Base-by-base conservation (phyloP, 1,284 basidiomycete genomes). In the Farysia itapuensis region DNA sequence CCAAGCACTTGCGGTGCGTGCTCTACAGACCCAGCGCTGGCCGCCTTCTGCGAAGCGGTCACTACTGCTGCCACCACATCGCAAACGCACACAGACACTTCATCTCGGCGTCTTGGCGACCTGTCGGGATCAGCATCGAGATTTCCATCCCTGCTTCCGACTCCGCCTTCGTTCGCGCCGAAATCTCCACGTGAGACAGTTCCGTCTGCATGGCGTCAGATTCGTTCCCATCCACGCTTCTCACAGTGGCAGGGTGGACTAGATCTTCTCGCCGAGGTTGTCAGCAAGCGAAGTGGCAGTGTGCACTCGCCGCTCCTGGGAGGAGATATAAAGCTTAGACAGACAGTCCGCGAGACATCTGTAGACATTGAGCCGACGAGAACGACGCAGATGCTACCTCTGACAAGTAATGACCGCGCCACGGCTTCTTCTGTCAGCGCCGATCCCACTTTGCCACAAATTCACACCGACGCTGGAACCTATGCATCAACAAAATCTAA, bases 211-310 rank as follows among this genome's bases (percentile, higher is more conserved):
- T 75, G 67, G 48, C 46, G 49, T 20, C 61, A 67, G 36, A 67
- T 75, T 9, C 70, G 71, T 13, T 52, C 51, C n/a, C 74, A 75
- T 25, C 72, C 72, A 7, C 57, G 59, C 29, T 75, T 72, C 49
- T 40, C 51, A 3, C 49, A 59, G 28, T 72, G 60, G 48, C 44
- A 53, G 21, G 72, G 69, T 9, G 72, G 74, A 3, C 46, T 74
- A n/a, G 60, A 69, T 15, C 47, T 74, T 15, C 66, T 75, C 13
- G 74, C 74, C 7, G 72, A 74, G 20, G 69, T 75, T 9, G 70
- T 75, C 13, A 56, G 60, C 23, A 57, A 58, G 29, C 46, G 67
- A 0, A 45, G 41, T 14, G 59, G 59, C 15, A 57, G 50, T 20
- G 40, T 61, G 13, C 37, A 51, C n/a, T 63, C 59, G 14, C 59